A percentile compares a stretch with the other conserved stretches of the same genome.
These are phyloP conservation scores for Lyophyllum shimeji DNA, from an alignment of 768 basidiomycete genomes.

Conservation along the genomic window DNA sequence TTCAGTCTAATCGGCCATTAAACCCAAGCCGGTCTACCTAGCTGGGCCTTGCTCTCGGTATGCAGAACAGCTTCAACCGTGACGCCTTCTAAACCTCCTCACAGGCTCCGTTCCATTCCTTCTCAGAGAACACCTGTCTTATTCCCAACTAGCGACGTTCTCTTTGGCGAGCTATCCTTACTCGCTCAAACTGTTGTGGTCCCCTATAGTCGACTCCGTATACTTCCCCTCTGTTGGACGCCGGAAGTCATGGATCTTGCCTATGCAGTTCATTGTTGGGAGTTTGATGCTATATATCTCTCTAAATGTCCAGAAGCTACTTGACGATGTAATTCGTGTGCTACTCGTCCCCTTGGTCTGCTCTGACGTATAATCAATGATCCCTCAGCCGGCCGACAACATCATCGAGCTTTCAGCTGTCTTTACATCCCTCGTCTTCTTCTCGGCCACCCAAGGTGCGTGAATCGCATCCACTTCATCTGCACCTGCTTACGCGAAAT, in stretches of 20 bases:
- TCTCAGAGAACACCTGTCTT: constrained; percentile 91
- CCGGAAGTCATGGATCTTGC: constrained; percentile 98
- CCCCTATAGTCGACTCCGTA: constrained; percentile 92
- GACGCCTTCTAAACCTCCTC: neutral
- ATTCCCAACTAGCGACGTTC: constrained; percentile 95
- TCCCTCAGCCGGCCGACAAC: constrained; percentile 75
- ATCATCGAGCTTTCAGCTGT: constrained; percentile 74
- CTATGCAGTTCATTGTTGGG: constrained; percentile 92
- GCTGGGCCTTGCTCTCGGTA: constrained; percentile 89
- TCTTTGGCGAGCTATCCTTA: constrained; percentile 93
- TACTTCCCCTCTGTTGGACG: constrained; percentile 85
- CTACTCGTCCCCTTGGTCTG: constrained; percentile 3
- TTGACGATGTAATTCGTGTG: constrained; percentile 64
- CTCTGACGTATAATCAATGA: constrained; percentile 12
- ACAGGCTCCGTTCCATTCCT: constrained; percentile 95
- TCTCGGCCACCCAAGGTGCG: constrained; percentile 95
- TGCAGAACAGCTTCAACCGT: constrained; percentile 12
- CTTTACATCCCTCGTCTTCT: constrained; percentile 88
- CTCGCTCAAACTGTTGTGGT: constrained; percentile 96
- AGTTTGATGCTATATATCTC: constrained; percentile 80
- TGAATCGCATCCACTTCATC: constrained; percentile 1
- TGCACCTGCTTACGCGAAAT: constrained; percentile 18
- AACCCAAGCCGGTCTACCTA: constrained; percentile 25
- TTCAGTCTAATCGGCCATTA: constrained; percentile 8
- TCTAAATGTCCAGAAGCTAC: constrained; percentile 67